Evolutionary conservation across 768 basidiomycete genomes (phyloP), one percentile per base, ranked within the genome.

Genomic region (Lactarius tabidus): DNA sequence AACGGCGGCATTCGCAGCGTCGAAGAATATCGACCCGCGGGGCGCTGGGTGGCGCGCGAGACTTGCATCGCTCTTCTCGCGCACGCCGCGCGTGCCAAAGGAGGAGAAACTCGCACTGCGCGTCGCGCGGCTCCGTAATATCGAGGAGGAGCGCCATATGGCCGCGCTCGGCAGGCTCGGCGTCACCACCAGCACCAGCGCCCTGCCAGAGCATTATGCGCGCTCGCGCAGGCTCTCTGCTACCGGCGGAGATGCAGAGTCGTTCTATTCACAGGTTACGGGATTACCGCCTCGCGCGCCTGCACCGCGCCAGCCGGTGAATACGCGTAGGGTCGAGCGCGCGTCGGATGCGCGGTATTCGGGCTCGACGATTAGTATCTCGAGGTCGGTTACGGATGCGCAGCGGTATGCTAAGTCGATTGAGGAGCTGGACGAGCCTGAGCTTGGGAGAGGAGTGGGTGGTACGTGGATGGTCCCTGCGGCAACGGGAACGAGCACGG

Each of bases 281-380:
- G 89, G 90, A 23, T 71, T 79, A 39, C 84, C 84, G 67, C 81
- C 83, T 36, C 78, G 77, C 31, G 82, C 79, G 48, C 86, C 90
- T 7, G 87, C 90, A 70, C 84, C 89, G n/a, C 82, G 89, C n/a
- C 83, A 87, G 74, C 88, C 90, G 23, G 79, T 90, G 68, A 77
- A 78, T 66, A 57, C 75, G 45, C 63, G 66, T 9, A 7, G 26
- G 2, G 56, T 61, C 18, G 77, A 80, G 35, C 72, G 77, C 38
- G 70, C 80, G 1, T 15, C 17, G 63, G 72, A 77, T 7, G 81
- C 82, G 65, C 77, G 83, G 60, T 82, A 83, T 72, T 86, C 84
- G 28, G 73, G 75, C 33, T 80, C 79, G 57, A 82, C 81, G 38
- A 69, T 75, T 57, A 76, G 77, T 48, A 81, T 68, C 63, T 72